phyloP scores from a whole-genome alignment of 352 stramenopile genomes.

The Plasmopara viticola region DNA sequence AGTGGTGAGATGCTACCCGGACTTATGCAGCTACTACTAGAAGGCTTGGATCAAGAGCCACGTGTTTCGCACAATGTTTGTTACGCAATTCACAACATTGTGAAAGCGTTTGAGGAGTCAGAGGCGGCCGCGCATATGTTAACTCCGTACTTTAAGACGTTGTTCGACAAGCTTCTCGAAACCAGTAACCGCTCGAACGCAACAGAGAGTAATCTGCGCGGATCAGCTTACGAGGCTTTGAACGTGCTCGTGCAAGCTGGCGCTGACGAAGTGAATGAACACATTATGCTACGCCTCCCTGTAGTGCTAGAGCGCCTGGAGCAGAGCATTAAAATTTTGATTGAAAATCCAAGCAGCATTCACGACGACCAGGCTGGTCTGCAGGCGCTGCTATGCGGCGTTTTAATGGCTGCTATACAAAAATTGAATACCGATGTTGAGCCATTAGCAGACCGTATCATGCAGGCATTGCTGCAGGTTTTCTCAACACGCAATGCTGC shows the following conservation, averaged over 20 bases:
- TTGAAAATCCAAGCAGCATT: conserved; percentile 69
- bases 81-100: conserved; percentile 96
- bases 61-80: conserved; percentile 93
- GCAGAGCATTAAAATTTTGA: conserved; percentile 50
- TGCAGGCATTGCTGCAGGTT: conserved; percentile 93
- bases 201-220: conserved; percentile 87
- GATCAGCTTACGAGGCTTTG: conserved; percentile 90
- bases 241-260: conserved; percentile 90
- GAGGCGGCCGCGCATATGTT: conserved; percentile 79
- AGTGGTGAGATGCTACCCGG: conserved; percentile 84
- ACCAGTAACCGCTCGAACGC: conserved; percentile 86
- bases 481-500: conserved; percentile 91
- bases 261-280: conserved; percentile 61
- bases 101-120: conserved; percentile 88
- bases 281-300: conserved; percentile 76
- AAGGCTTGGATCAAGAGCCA: conserved; percentile 81
- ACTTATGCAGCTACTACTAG: conserved; percentile 84
- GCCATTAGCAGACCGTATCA: conserved; percentile 89
- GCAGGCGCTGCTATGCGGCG: conserved; percentile 84
- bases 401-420: conserved; percentile 91
- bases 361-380: conserved; percentile 69
- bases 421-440: conserved; percentile 87
- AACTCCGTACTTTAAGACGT: conserved; percentile 83
- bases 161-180: conserved; percentile 91
- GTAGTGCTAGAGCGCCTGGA: conserved; percentile 77